These are phyloP conservation scores for Triangularia setosa DNA, from an alignment of 2,329 filamentous ascomycete species.

Conservation along the genomic window DNA sequence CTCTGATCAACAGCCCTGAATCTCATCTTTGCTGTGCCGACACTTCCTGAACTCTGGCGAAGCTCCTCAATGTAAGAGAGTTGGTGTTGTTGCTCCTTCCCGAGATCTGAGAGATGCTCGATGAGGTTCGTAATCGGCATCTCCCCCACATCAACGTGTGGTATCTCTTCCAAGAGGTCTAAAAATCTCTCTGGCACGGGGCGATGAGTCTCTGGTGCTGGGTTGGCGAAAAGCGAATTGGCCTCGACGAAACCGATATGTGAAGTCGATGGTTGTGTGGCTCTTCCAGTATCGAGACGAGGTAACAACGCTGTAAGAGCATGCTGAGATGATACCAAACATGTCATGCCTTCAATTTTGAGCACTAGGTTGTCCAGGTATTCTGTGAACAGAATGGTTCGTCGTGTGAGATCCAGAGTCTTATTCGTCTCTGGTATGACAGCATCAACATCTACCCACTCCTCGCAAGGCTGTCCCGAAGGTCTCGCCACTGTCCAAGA, in stretches of 20 bases:
- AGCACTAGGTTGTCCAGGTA: slow-evolving; percentile 8
- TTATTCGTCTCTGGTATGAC: slow-evolving; percentile 7
- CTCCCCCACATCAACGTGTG: neutral
- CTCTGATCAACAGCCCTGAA: neutral
- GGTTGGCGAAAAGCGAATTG: slow-evolving; percentile 3
- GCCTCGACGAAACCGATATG: slow-evolving; percentile 1
- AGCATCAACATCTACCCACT: slow-evolving; percentile 5
- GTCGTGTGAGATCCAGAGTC: slow-evolving; percentile 5
- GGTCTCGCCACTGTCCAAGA: slow-evolving; percentile 11
- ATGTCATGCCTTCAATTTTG: neutral
- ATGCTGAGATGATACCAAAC: neutral
- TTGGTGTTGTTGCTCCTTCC: slow-evolving; percentile 5
- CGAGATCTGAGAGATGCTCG: neutral
- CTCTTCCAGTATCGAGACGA: neutral
- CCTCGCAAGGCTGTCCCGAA: neutral
- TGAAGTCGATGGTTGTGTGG: neutral
- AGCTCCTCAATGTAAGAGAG: slow-evolving; percentile 14
- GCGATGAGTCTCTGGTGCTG: slow-evolving; percentile 6
- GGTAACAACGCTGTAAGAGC: neutral
- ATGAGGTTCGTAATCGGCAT: slow-evolving; percentile 3
- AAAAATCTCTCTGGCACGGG: slow-evolving; percentile 7
- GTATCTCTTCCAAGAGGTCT: neutral
- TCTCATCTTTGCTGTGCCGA: neutral
- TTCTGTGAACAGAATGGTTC: slow-evolving; percentile 4
- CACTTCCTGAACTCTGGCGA: slow-evolving; percentile 1